Percentiles rank a stretch among this genome's conserved stretches.
Evolutionary conservation across 768 basidiomycete species (phyloP).

Genomic region (Lentinus brumalis): DNA sequence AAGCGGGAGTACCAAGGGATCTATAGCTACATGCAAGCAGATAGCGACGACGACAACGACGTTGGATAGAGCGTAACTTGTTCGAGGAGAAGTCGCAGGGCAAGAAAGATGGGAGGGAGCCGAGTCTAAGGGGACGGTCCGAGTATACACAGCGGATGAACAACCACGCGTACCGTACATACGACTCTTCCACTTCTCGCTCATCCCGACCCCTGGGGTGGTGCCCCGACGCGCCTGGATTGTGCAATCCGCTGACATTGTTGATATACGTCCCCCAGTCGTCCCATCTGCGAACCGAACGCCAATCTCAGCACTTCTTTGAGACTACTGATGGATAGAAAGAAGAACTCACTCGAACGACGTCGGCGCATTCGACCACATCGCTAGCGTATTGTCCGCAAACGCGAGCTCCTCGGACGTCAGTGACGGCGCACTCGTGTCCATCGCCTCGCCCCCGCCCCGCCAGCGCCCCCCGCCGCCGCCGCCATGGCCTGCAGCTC

Average conservation of each 20-base stretch:
- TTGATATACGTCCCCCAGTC: conserved; percentile 31
- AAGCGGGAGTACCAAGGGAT: neutral
- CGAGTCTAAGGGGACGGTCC: neutral
- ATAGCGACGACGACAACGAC: neutral
- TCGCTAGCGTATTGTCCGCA: conserved; percentile 50
- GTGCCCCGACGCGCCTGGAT: conserved; percentile 6
- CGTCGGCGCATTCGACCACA: conserved; percentile 65
- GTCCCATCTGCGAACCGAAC: conserved; percentile 22
- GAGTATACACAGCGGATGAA: neutral
- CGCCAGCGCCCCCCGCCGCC: neutral
- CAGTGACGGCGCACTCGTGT: neutral
- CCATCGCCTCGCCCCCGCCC: neutral
- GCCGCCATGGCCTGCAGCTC: conserved; percentile 7
- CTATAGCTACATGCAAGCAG: neutral
- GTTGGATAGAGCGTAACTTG: too few species aligned
- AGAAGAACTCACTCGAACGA: conserved; percentile 56
- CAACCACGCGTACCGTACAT: neutral
- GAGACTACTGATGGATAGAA: neutral
- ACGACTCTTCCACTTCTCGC: neutral
- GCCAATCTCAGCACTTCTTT: neutral
- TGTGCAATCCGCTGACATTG: conserved; percentile 24
- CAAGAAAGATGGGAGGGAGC: neutral
- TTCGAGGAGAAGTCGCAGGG: too few species aligned
- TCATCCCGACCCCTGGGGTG: neutral
- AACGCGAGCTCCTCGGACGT: conserved; percentile 19